A percentile compares a stretch with the other conserved stretches of the same genome.
phyloP scores from a whole-genome alignment of 225 moss, liverwort and hornwort genomes.

The Pseudoscleropodium purum region DNA sequence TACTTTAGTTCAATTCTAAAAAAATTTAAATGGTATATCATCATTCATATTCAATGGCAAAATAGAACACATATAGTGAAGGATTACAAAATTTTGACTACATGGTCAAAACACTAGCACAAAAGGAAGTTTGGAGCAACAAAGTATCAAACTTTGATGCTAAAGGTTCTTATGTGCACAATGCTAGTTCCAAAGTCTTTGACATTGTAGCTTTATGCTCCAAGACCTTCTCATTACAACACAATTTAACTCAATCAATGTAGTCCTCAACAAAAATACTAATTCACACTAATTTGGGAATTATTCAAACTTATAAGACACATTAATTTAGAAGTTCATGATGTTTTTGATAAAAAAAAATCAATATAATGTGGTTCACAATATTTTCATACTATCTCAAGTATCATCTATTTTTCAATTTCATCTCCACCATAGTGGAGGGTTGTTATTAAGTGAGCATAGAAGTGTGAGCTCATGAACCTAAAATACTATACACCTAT shows the following conservation, averaged over 20 bases:
- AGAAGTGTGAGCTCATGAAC: too few relatives aligned
- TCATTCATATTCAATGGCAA: neutral
- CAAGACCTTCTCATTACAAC: neutral
- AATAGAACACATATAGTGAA: neutral
- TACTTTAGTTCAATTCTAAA: neutral
- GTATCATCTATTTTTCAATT: neutral
- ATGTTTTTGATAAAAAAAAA: neutral
- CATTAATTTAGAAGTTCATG: neutral
- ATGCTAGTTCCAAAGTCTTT: neutral
- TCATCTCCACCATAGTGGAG: neutral
- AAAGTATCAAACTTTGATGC: too few relatives aligned
- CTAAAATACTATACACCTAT: too few relatives aligned
- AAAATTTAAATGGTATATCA: fast-evolving
- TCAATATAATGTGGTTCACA: neutral
- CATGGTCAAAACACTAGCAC: neutral
- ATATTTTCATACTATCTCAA: neutral
- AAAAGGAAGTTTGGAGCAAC: too few relatives aligned
- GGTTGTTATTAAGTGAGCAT: too few relatives aligned
- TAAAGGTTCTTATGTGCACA: neutral
- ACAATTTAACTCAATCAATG: neutral
- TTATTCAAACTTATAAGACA: neutral
- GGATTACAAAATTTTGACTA: neutral
- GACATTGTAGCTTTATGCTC: neutral
- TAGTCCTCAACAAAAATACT: fast-evolving
- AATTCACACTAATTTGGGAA: fast-evolving